Base-by-base conservation (phyloP, 2,329 filamentous ascomycete species). In the Fusarium pseudoanthophilum region DNA sequence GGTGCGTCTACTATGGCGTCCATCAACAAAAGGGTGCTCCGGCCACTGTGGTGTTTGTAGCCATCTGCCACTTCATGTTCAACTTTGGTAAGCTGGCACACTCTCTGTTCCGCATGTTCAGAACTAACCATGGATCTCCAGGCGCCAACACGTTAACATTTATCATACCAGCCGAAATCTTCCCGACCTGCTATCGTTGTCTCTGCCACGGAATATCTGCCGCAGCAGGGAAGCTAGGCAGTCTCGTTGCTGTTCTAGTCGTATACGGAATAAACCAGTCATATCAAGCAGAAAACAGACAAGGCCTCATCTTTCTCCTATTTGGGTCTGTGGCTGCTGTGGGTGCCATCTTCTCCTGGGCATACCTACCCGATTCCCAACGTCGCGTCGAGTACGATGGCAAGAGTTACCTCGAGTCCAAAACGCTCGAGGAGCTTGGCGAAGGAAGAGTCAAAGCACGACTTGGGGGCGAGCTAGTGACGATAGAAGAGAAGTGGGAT, bases 71-170 rank as follows among this genome's bases (percentile, higher is more conserved):
- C 66, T 87, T 88, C 69, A 80, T 87, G 69, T 89, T 89, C 73
- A 89, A 89, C 71, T 86, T 89, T 78, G 87, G 86, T 86, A 73
- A 57, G 82, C 55, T 40, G n/a, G n/a, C 20, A 7, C 21, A n/a
- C 34, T 42, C 56, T 40, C 43, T 40, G 20, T 26, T 30, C 15
- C 20, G 30, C 26, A 36, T 59, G 15, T 34, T 28, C 40, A 37
- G 15, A 26, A 49, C 16, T 60, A 28, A 71, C 45, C 48, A 61
- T 57, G 40, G 57, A 18, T 15, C 24, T 32, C 18, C 18, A 86
- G 86, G 89, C 16, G 88, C 89, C 46, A 91, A 91, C 74, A 89
- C 87, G 1, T 85, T 91, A 16, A 91, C 89, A 0, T 91, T 92
- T 75, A 87, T 91, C 60, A 87, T 92, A 21, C 89, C 90, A 3